Percentiles rank a stretch among this genome's conserved stretches.
Evolutionary conservation across 805 yeast genomes (phyloP).

Genomic region (Wickerhamomyces sydowiorum): DNA sequence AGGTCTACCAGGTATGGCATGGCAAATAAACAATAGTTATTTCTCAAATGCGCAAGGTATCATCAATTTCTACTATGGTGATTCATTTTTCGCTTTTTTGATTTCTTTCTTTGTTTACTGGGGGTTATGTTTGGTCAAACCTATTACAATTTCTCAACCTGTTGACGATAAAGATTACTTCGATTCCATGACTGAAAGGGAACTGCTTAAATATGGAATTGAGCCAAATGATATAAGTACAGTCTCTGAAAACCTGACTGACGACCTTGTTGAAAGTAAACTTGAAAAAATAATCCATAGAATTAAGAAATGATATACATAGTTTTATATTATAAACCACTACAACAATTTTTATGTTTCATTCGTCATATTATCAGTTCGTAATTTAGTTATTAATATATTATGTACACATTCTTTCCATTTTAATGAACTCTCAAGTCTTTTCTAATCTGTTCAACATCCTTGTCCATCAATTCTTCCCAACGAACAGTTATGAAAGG

Average conservation of each 20-base stretch:
- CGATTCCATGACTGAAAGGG: slow-evolving; percentile 31
- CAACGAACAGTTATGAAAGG: slow-evolving; percentile 86
- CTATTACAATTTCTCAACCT: slow-evolving; percentile 27
- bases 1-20: slow-evolving; percentile 43
- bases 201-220: slow-evolving; percentile 9
- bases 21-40: slow-evolving; percentile 25
- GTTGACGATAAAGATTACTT: slow-evolving; percentile 36
- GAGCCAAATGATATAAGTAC: not conserved
- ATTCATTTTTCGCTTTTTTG: slow-evolving; percentile 35
- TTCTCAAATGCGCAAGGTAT: slow-evolving; percentile 29
- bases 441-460: slow-evolving; percentile 63
- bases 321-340: no score
- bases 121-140: slow-evolving; percentile 29
- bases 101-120: slow-evolving; percentile 34
- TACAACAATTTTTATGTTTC: no score
- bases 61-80: slow-evolving; percentile 37
- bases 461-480: slow-evolving; percentile 75
- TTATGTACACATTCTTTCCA: not conserved
- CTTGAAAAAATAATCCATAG: not conserved
- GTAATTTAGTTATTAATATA: not conserved
- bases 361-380: not conserved
- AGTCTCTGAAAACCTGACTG: not conserved
- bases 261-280: not conserved
- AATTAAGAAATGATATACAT: not conserved
- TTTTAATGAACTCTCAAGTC: slow-evolving; percentile 53